phyloP scores from a whole-genome alignment of 257 asterid genomes.

The Solanum habrochaites region DNA sequence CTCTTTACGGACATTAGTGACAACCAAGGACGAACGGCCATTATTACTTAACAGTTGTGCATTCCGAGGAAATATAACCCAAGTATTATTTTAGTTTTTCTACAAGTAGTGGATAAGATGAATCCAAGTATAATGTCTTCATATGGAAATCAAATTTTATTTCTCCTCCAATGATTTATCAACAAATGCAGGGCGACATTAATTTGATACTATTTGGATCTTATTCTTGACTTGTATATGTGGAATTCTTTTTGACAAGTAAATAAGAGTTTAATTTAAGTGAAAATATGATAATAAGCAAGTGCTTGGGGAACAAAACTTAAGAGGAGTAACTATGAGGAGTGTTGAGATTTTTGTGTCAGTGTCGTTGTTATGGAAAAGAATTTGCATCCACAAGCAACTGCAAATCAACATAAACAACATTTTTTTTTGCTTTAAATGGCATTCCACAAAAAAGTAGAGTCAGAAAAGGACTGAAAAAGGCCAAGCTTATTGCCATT shows the following conservation, averaged over 20 bases:
- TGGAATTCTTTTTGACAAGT: background rate
- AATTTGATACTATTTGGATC: background rate
- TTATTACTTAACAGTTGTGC: background rate
- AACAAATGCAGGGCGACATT: background rate
- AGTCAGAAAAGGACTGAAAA: background rate
- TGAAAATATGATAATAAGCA: background rate
- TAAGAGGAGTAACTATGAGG: background rate
- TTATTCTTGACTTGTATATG: background rate
- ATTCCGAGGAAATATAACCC: background rate
- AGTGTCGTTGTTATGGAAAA: background rate
- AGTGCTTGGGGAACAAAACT: background rate
- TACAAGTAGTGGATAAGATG: background rate
- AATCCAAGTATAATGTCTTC: background rate
- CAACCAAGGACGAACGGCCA: background rate
- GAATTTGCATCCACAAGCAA: background rate
- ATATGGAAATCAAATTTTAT: background rate
- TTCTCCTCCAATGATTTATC: background rate
- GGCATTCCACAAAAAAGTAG: background rate
- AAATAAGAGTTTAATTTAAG: background rate
- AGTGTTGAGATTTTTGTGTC: background rate
- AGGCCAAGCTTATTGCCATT: background rate
- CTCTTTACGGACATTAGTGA: background rate
- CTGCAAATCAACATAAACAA: background rate
- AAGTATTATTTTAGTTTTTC: background rate
- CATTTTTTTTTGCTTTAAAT: background rate